Evolutionary conservation across 257 asterid genomes (phyloP), one percentile per base, ranked within the genome.

Genomic region (Coffea eugenioides): DNA sequence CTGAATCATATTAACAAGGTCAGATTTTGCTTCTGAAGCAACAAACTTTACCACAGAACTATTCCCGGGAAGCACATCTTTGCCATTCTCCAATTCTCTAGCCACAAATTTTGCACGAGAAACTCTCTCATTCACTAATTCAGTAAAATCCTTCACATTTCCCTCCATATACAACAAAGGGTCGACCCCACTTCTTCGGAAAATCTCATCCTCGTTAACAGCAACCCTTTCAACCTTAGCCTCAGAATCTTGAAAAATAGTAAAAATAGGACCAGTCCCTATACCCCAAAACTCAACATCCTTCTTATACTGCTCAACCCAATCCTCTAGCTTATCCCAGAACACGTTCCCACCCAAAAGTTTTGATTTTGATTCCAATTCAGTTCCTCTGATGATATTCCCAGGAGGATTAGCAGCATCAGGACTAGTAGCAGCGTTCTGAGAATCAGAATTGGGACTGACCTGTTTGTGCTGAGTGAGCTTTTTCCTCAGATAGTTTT

Each of bases 211-310:
- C 87, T 92, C 96, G 73, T 91, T 84, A 81, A 96, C 96, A 21
- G 75, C 91, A 52, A 93, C 99, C 79, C 90, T 86, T 66, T 89
- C 88, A 73, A 91, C 92, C 80, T 86, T 88, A 83, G 92, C 95
- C 71, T 89, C 88, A 77, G 85, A 84, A 88, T 92, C 90, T 81
- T 84, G 89, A 79, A 57, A 89, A 75, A 92, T 78, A 76, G 89
- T 91, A 86, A 96, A 96, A 43, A 96, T 88, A 78, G 91, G 90
- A 67, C 91, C 91, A 76, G 84, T 85, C 23, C 99, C 98, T 81
- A 91, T 79, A 51, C 98, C 98, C 98, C 99, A 94, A 81, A 87
- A 88, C 66, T 92, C 92, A 0, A 91, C 72, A 78, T 96, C 97
- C 80, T 85, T 88, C 91, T 88, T 91, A 81, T 88, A 89, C 90